phyloP scores from a whole-genome alignment of 805 yeast genomes.

The Hanseniaspora lindneri region DNA sequence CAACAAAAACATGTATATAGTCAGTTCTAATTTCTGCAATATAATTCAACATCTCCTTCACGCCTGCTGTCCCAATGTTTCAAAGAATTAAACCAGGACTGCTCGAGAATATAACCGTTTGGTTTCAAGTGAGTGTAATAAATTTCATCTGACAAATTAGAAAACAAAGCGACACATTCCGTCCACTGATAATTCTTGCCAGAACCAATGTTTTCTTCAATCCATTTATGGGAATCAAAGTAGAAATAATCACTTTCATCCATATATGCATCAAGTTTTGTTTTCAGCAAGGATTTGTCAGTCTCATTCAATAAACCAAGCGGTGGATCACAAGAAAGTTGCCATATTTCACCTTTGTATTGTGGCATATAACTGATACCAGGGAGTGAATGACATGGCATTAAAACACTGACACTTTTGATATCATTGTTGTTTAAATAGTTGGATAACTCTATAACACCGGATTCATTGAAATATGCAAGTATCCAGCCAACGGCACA shows the following conservation, averaged over 20 bases:
- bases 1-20: not conserved
- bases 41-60: constrained; percentile 64
- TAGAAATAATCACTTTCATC: constrained; percentile 86
- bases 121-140: constrained; percentile 33
- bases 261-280: constrained; percentile 39
- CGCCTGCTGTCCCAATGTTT: constrained; percentile 82
- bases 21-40: constrained; percentile 25
- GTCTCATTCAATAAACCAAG: constrained; percentile 29
- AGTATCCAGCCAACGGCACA: constrained; percentile 33
- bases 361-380: constrained; percentile 78
- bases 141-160: constrained; percentile 40
- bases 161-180: constrained; percentile 57
- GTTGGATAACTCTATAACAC: constrained; percentile 59
- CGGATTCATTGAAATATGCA: constrained; percentile 69
- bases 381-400: constrained; percentile 97
- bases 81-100: constrained; percentile 60
- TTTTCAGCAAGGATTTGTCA: constrained; percentile 19
- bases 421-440: constrained; percentile 34
- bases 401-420: constrained; percentile 60
- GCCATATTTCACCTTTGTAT: constrained; percentile 46
- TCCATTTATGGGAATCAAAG: constrained; percentile 15
- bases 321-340: constrained; percentile 89
- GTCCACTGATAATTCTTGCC: constrained; percentile 44
- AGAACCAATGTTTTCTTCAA: not conserved
- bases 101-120: constrained; percentile 36